Percentiles rank a stretch among this genome's conserved stretches.
Evolutionary conservation across 371 early-diverging fungal genomes (phyloP).

Genomic region (Gilbertella persicaria): DNA sequence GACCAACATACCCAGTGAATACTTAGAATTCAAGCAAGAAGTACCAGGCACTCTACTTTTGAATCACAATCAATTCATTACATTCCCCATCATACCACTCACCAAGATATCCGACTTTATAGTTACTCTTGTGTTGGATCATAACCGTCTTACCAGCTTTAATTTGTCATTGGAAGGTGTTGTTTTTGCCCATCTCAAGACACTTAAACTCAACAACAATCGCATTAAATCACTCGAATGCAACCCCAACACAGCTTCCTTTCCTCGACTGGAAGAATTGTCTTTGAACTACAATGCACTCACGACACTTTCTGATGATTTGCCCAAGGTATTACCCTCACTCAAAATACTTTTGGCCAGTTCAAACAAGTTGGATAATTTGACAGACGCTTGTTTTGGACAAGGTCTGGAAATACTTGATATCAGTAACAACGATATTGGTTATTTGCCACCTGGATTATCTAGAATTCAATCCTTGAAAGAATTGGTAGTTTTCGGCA

Average conservation of each 20-base stretch:
- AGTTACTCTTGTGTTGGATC: slow-evolving; percentile 50
- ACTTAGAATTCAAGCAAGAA: slow-evolving; percentile 18
- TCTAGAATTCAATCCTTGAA: slow-evolving; percentile 52
- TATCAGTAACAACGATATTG: slow-evolving; percentile 64
- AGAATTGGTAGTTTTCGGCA: slow-evolving; percentile 59
- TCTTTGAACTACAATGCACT: slow-evolving; percentile 48
- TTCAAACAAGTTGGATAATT: slow-evolving; percentile 53
- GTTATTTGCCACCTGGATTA: slow-evolving; percentile 58
- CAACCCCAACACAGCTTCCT: slow-evolving; percentile 8
- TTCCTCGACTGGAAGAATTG: slow-evolving; percentile 52
- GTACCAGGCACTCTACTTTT: slow-evolving; percentile 20
- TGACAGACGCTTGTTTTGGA: slow-evolving; percentile 49
- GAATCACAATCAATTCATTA: slow-evolving; percentile 47
- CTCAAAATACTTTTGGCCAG: slow-evolving; percentile 49
- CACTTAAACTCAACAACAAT: slow-evolving; percentile 58
- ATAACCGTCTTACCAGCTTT: slow-evolving; percentile 51
- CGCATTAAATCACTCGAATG: slow-evolving; percentile 34
- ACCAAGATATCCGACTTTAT: slow-evolving; percentile 25
- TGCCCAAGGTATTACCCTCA: slow-evolving; percentile 44
- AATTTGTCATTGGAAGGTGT: slow-evolving; percentile 30
- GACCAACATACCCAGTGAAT: slow-evolving; percentile 32
- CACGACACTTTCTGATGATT: slow-evolving; percentile 40
- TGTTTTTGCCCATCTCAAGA: slow-evolving; percentile 44
- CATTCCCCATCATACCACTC: slow-evolving; percentile 42
- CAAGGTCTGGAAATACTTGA: slow-evolving; percentile 47